Base-by-base conservation (phyloP, 139 green algal genomes). In the Dunaliella primolecta region DNA sequence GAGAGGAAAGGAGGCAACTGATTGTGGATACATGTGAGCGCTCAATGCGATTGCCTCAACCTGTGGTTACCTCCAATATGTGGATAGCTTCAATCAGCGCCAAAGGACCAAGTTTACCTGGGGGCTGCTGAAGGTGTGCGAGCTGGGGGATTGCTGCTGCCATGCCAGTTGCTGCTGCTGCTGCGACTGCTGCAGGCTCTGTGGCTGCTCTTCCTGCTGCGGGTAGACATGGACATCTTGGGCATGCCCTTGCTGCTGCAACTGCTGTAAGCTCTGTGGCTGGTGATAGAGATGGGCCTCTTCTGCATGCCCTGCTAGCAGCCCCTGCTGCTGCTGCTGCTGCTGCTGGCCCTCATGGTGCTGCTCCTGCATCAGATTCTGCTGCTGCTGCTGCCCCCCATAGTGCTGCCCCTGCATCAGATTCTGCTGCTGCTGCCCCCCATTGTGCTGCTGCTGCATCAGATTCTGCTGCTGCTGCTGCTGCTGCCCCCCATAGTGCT, bases 381-480 rank as follows among this genome's bases (percentile, higher is more conserved):
- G 71, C 15, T 77, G 71, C 79, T 75, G 30, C 38, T 75, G 38
- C 79, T 72, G 79, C 75, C 15, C 29, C 0, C 36, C 7, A 1
- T 56, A 55, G 2, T 57, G 38, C 38, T 82, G 75, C 30, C n/a
- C 25, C 71, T 77, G 71, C 71, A 32, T 7, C 71, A 11, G 15
- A 3, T 77, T 31, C 55, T 77, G 80, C 80, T 78, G 81, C 81
- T 84, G 81, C 81, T 35, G 32, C 71, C 29, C 27, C 11, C 3
- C 2, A 15, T 21, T n/a, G 34, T 81, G 72, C 74, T 32, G 71
- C 71, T 77, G 71, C 71, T 77, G 71, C 70, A 72, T 25, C n/a
- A 77, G 36, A 24, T 37, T 25, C 24, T 82, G 30, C 33, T 57
- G 32, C 77, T 30, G 27, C 82, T 83, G 36, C 30, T 79, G 30